Percentiles rank a stretch among this genome's conserved stretches.
phyloP scores from a whole-genome alignment of 1,284 basidiomycete species.

The Cystobasidium pallidum region DNA sequence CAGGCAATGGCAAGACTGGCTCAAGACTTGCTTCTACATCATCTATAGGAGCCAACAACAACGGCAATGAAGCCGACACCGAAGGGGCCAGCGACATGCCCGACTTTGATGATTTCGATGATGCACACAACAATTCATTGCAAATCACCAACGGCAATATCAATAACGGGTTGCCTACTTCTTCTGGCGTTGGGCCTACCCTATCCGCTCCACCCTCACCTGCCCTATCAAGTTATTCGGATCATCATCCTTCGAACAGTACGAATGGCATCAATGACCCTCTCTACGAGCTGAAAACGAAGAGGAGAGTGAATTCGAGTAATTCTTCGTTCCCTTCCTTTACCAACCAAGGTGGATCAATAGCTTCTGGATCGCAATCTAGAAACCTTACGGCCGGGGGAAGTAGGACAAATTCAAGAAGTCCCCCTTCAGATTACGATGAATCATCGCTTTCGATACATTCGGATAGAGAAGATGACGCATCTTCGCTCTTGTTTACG shows the following conservation, averaged over 20 bases:
- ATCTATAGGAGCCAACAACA: neutral
- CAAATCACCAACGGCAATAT: neutral
- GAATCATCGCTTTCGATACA: neutral
- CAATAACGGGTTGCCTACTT: neutral
- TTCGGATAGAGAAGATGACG: constrained; percentile 24
- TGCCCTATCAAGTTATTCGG: constrained; percentile 41
- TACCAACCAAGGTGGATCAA: constrained; percentile 13
- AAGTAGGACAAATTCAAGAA: constrained; percentile 18
- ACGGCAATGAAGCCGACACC: constrained; percentile 16
- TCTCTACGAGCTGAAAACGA: constrained; percentile 38
- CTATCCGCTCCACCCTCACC: constrained; percentile 44
- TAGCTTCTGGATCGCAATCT: constrained; percentile 5
- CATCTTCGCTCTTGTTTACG: constrained; percentile 32
- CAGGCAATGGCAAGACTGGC: neutral
- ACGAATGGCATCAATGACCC: neutral
- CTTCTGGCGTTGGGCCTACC: constrained; percentile 32
- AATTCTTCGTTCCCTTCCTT: constrained; percentile 18
- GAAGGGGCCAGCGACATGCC: constrained; percentile 23
- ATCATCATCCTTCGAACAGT: constrained; percentile 28
- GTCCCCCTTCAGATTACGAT: constrained; percentile 37
- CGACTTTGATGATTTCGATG: constrained; percentile 43
- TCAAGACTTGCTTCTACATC: constrained; percentile 19
- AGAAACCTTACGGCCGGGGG: neutral
- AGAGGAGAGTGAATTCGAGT: constrained; percentile 21
- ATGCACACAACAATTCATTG: neutral